Evolutionary conservation across 164 flowering plant species (phyloP), one percentile per base, ranked within the genome.

Genomic region (Litsea cubeba): DNA sequence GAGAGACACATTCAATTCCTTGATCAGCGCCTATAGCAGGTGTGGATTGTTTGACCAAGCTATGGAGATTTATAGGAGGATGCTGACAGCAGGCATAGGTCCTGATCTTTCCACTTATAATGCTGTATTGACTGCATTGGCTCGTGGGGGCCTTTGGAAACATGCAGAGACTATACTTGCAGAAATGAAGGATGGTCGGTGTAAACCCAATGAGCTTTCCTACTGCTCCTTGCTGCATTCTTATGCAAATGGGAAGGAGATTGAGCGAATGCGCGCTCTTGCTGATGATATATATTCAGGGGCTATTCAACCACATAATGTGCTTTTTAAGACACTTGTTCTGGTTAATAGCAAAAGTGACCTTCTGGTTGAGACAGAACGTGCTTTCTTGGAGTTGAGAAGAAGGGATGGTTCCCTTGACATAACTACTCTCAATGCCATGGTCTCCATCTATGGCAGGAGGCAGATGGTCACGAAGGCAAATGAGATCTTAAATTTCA

Each of bases 51-150:
- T 90, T 71, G 90, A 88, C 65, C 97, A 91, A 76, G 95, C 99
- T 49, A 90, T 91, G 91, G 82, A 68, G 73, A 83, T 94, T 71
- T 94, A 91, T 70, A 80, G 81, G 77, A 82, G 87, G 71, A 89
- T 92, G 97, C 71, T 90, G 40, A 92, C 86, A 40, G 86, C 89
- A 32, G 93, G 87, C 25, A 84, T 93, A 67, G 80, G 75, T 70
- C 97, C 98, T 0, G 95, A 95, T 63, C 91, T 95, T 75, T 89
- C 98, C 54, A 89, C 95, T 35, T 95, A 93, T 74, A 95, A 95
- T 83, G 91, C 95, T 66, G 92, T 92, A 50, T 82, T 95, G 75
- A 95, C 97, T 62, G 97, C 97, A 32, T 74, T 93, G 76, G 94
- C 98, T 58, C 88, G 97, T 15, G 95, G 89, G 73, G 98, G 95